Evolutionary conservation across 495 filamentous ascomycete genomes (phyloP).

Genomic region (Xanthoparmelia taractica): DNA sequence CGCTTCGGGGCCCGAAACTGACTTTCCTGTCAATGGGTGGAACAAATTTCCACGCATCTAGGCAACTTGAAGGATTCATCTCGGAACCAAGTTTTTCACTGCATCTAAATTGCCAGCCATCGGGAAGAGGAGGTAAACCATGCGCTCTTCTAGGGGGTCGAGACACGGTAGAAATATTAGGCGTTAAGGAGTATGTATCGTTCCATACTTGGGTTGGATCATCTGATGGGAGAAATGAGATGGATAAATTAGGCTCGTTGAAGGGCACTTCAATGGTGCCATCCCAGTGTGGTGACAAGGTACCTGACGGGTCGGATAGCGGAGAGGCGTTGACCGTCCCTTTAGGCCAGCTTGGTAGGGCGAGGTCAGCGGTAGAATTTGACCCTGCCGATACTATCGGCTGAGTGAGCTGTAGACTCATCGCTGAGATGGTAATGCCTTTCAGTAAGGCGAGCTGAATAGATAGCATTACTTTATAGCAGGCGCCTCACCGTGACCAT

Average conservation of each 20-base stretch:
- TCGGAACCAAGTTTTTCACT: not conserved
- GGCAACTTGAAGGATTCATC: not conserved
- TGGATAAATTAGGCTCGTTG: not conserved
- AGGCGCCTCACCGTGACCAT: not conserved
- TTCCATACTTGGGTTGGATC: not conserved
- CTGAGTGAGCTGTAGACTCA: not conserved
- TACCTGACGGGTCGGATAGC: not conserved
- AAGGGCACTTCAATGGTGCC: not conserved
- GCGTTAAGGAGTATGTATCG: not conserved
- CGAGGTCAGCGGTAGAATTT: too few species aligned
- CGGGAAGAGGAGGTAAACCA: not conserved
- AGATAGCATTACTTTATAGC: not conserved
- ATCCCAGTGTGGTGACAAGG: not conserved
- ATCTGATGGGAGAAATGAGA: not conserved
- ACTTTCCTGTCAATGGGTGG: not conserved
- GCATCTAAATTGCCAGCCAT: not conserved
- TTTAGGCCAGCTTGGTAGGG: not conserved
- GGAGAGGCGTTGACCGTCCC: not conserved
- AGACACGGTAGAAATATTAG: not conserved
- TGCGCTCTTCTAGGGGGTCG: not conserved
- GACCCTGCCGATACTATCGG: not conserved
- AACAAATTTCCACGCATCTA: not conserved
- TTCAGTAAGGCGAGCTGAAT: not conserved
- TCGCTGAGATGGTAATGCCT: not conserved
- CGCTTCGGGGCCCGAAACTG: not conserved